Conservation (phyloP, 2,329 filamentous ascomycete species). For the Arthrobotrys megalospora region DNA sequence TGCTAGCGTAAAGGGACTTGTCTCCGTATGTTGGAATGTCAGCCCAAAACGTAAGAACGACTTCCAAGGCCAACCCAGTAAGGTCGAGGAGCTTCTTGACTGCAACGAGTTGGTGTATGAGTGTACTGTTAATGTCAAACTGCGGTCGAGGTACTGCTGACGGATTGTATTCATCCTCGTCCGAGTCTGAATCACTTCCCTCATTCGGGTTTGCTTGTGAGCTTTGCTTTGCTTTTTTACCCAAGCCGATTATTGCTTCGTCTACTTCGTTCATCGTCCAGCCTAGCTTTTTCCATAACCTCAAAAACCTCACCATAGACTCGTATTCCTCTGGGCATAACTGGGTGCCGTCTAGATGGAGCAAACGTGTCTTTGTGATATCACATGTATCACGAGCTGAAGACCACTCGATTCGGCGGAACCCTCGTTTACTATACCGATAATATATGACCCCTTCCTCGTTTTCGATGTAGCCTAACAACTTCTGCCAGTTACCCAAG, state of each 20-base stretch:
- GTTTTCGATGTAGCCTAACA: not conserved
- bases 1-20: slow-evolving; percentile 11
- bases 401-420: slow-evolving; percentile 5
- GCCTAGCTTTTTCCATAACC: slow-evolving; percentile 4
- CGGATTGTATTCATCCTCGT: not conserved
- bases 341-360: slow-evolving; percentile 13
- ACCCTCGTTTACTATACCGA: not conserved
- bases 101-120: slow-evolving; percentile 16
- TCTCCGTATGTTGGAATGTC: slow-evolving; percentile 14
- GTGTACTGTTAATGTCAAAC: slow-evolving; percentile 4
- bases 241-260: slow-evolving; percentile 12
- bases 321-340: slow-evolving; percentile 7
- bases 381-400: slow-evolving; percentile 16
- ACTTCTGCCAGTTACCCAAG: not conserved
- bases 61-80: not conserved
- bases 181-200: not conserved
- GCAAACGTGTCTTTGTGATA: slow-evolving; percentile 20
- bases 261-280: slow-evolving; percentile 18
- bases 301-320: not conserved
- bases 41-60: not conserved
- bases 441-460: slow-evolving; percentile 8
- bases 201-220: not conserved
- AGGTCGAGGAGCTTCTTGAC: slow-evolving; percentile 9
- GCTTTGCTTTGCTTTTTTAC: not conserved
- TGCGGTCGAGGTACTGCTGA: not conserved